Conservation (phyloP, 129 eudicot species). For the Tanacetum coccineum region DNA sequence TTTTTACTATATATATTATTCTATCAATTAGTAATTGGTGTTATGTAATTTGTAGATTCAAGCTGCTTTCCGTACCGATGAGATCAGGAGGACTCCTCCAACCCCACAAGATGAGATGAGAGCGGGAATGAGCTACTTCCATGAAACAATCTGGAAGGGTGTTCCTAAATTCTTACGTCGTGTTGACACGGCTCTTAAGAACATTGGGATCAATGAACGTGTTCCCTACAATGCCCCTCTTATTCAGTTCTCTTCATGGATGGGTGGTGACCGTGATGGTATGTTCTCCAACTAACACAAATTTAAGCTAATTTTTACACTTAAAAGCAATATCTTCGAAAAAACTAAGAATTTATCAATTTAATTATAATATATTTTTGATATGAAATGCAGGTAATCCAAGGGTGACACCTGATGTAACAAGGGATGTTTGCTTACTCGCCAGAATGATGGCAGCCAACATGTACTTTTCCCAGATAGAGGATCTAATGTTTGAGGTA, state of each 20-base stretch:
- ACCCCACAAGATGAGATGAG: conserved; percentile 99
- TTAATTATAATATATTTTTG: conserved; percentile 7
- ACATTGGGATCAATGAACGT: conserved; percentile 91
- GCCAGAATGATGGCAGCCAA: conserved; percentile 99
- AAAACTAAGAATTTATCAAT: background rate
- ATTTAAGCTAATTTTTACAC: background rate
- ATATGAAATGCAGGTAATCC: conserved; percentile 64
- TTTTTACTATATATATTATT: background rate
- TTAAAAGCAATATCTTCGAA: background rate
- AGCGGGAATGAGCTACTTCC: conserved; percentile 99
- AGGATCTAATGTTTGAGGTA: conserved; percentile 99
- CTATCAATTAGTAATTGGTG: background rate
- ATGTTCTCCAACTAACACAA: conserved; percentile 8
- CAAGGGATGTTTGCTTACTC: conserved; percentile 90
- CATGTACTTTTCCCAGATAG: conserved; percentile 91
- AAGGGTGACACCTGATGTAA: conserved; percentile 96
- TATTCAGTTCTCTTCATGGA: conserved; percentile 97
- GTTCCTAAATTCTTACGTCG: conserved; percentile 94
- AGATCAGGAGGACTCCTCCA: conserved; percentile 87
- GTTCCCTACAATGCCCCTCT: conserved; percentile 99
- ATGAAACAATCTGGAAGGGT: conserved; percentile 98
- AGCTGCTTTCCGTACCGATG: conserved; percentile 99
- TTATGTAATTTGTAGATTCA: conserved; percentile 60
- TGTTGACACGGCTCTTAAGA: conserved; percentile 95
- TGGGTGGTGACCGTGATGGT: conserved; percentile 99